Evolutionary conservation across 305 asterid species (phyloP), one percentile per base, ranked within the genome.

Genomic region (Fraxinus greggii): DNA sequence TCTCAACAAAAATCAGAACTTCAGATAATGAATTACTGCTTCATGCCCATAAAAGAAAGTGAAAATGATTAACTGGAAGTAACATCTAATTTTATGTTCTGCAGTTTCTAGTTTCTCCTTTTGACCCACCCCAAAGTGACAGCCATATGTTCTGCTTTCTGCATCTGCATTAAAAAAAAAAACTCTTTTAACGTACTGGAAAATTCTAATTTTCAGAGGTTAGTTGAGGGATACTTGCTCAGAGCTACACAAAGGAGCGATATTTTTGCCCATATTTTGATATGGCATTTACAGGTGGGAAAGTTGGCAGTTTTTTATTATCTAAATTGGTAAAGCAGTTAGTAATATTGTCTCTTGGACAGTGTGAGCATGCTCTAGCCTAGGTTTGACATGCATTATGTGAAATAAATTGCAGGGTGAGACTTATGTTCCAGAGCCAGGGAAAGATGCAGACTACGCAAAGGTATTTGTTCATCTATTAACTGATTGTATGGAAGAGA

Each of bases 191-290:
- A 72, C 78, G 54, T 84, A 28, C 78, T 85, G 83, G 83, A 77
- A 9, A 21, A 72, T 76, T 84, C 79, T 70, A 15, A 81, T 79
- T 84, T 92, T 93, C 98, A 97, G 99, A 93, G 84, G 85, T 87
- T 97, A 84, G 98, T 97, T 40, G 97, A 97, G 90, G 99, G 98
- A 82, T 97, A 97, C 90, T 82, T 97, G 94, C 98, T 97, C 69
- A 91, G 99, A 93, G 99, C 99, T 89, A 90, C 98, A 76, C 96
- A 94, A 85, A 91, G 98, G 87, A 97, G 98, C 87, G 97, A 97
- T 87, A 86, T 92, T 83, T 97, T 97, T 85, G 94, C 99, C 81
- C 99, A 97, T 84, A 97, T 97, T 86, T 89, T 97, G 86, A 97
- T 97, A 91, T 97, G 99, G 99, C 97, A 94, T 88, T 91, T 97